phyloP scores from a whole-genome alignment of 1,284 basidiomycete species.

The Ganoderma leucocontextum region DNA sequence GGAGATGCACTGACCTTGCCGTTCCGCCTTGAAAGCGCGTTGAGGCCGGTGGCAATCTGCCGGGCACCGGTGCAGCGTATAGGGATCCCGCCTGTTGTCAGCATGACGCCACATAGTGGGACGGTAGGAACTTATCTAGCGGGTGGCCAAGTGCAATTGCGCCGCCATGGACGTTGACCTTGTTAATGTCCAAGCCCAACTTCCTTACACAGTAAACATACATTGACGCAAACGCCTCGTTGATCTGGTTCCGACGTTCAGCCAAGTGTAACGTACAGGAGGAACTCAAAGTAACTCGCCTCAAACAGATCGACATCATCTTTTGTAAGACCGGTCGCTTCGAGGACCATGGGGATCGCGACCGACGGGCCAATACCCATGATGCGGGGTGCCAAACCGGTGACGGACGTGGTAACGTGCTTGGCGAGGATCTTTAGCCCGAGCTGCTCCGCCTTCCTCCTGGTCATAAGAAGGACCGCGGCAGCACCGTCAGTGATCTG shows the following conservation, averaged over 20 bases:
- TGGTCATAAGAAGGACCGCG: conserved; percentile 87
- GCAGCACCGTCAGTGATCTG: conserved; percentile 92
- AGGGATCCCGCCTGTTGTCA: conserved; percentile 31
- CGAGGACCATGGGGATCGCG: conserved; percentile 77
- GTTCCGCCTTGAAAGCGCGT: conserved; percentile 80
- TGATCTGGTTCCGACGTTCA: conserved; percentile 62
- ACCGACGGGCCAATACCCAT: conserved; percentile 86
- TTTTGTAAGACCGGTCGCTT: conserved; percentile 68
- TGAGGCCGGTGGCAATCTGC: conserved; percentile 88
- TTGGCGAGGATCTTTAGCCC: conserved; percentile 81
- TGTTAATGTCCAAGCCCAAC: conserved; percentile 72
- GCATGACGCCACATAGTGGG: neutral
- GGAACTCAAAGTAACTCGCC: conserved; percentile 40
- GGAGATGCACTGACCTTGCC: conserved; percentile 65
- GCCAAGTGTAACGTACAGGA: conserved; percentile 9
- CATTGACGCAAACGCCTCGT: conserved; percentile 93
- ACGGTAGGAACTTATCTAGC: conserved; percentile 69
- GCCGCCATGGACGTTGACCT: conserved; percentile 92
- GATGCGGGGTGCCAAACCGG: conserved; percentile 79
- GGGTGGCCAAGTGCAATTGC: conserved; percentile 91
- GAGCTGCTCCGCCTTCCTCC: conserved; percentile 83
- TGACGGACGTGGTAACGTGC: conserved; percentile 78
- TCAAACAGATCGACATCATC: conserved; percentile 86
- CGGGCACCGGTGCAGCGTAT: conserved; percentile 87
- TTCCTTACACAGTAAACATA: conserved; percentile 83